Conservation (phyloP, 1,139 yeast genomes). For the Diutina pseudorugosa region DNA sequence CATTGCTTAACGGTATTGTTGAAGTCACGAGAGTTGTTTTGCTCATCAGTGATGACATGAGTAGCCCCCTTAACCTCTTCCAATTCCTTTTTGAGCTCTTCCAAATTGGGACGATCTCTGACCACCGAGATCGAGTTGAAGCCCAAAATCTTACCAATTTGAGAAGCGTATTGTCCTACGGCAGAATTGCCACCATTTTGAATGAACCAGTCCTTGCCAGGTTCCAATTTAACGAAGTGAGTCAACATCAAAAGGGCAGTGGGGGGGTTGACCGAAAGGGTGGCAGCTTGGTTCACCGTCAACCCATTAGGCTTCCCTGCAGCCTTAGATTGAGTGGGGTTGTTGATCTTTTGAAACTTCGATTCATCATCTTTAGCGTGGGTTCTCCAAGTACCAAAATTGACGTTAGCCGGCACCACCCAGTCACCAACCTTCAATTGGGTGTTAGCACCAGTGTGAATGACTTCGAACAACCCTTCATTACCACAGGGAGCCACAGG, state of each 20-base stretch:
- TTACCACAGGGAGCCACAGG: constrained; percentile 82
- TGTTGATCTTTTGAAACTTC: constrained; percentile 42
- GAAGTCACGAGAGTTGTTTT: constrained; percentile 58
- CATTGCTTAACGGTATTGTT: constrained; percentile 48
- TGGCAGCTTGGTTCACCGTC: constrained; percentile 64
- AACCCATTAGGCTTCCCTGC: constrained; percentile 29
- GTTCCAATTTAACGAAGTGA: constrained; percentile 45
- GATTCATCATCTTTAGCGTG: constrained; percentile 47
- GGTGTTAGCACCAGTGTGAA: constrained; percentile 56
- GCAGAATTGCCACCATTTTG: constrained; percentile 97
- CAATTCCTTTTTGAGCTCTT: constrained; percentile 48
- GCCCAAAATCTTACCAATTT: constrained; percentile 69
- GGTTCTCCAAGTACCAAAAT: constrained; percentile 93
- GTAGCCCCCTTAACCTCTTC: constrained; percentile 59
- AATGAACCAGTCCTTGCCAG: constrained; percentile 80
- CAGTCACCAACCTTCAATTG: constrained; percentile 65
- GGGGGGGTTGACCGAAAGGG: constrained; percentile 82
- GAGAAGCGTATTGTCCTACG: constrained; percentile 90
- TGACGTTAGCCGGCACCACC: constrained; percentile 76
- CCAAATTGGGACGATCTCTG: constrained; percentile 71
- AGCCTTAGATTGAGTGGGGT: constrained; percentile 22
- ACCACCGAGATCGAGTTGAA: constrained; percentile 77
- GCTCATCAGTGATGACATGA: constrained; percentile 79
- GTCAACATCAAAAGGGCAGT: constrained; percentile 88
- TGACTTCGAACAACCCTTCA: constrained; percentile 83